Base-by-base conservation (phyloP, 495 filamentous ascomycete species). In the Aspergillus cavernicola region DNA sequence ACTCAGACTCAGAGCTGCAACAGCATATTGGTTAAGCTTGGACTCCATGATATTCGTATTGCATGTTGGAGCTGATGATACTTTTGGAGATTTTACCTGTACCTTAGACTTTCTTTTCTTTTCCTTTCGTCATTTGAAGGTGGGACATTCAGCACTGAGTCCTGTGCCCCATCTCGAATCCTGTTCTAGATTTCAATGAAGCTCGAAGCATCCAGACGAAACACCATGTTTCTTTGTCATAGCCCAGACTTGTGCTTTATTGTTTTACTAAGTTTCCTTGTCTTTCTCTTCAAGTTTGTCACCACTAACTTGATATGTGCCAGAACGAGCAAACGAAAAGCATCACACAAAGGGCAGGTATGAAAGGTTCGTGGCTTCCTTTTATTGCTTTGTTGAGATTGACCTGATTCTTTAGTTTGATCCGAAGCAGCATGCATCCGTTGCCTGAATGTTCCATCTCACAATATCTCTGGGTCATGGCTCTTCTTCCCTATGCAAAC, bases 1-100 rank as follows among this genome's bases (percentile, higher is more conserved):
- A 61, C 66, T 53, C 50, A 60, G 63, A 53, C 52, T 31, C 35
- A 55, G 41, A 57, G 51, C 50, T 60, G 56, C 52, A 50, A 50
- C 52, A 64, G 68, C 66, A 69, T 67, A 56, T 33, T 33, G 55
- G 57, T 35, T 61, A 52, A 48, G 54, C 23, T n/a, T n/a, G n/a
- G n/a, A n/a, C n/a, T 44, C 51, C 47, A 28, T 58, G 33, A 26
- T 57, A 56, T 56, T 39, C 26, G 43, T 39, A 49, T 39, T 55
- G 50, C 55, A 56, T 62, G 47, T 60, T 50, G 48, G 52, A 50
- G 45, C 61, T 24, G 29, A 48, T 37, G 10, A 40, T 32, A 23
- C 18, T 48, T 50, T 15, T 37, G 32, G n/a, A 28, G n/a, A 29
- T 29, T 37, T 31, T 37, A 40, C 47, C 10, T 65, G 56, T 60